A percentile compares a stretch with the other conserved stretches of the same genome.
phyloP scores from a whole-genome alignment of 2,329 filamentous ascomycete genomes.

The Aspergillus melleus region DNA sequence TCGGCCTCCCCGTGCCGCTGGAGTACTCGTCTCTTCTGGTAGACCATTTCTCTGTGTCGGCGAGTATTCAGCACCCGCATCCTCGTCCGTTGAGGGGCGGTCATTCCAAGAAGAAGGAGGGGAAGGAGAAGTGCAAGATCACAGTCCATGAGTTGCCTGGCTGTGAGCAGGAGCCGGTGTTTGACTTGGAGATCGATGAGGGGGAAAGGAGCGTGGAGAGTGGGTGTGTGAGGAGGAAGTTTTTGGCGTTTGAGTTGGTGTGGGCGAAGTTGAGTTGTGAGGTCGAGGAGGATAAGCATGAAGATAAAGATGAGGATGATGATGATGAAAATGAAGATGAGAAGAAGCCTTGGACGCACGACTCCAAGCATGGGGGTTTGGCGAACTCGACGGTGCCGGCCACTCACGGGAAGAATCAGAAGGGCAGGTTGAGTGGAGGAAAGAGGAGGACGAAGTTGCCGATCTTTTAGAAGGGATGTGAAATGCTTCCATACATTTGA shows the following conservation, averaged over 20 bases:
- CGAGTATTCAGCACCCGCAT: constrained; percentile 15
- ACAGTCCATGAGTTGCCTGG: constrained; percentile 34
- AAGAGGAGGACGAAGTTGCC: not conserved
- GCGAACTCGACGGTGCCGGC: not conserved
- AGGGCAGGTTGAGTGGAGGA: not conserved
- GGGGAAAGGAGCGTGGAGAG: constrained; percentile 17
- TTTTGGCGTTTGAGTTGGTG: constrained; percentile 28
- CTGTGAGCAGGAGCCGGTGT: constrained; percentile 30
- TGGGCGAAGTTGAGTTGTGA: constrained; percentile 34
- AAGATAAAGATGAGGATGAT: too few species aligned
- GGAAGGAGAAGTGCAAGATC: constrained; percentile 29
- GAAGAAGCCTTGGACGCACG: not conserved
- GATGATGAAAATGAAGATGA: constrained; percentile 2
- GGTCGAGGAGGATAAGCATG: not conserved
- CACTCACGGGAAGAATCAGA: not conserved
- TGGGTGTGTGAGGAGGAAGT: constrained; percentile 24
- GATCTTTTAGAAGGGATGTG: not conserved
- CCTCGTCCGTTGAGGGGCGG: not conserved
- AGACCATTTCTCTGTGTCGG: constrained; percentile 28
- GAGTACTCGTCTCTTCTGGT: constrained; percentile 23
- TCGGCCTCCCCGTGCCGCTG: constrained; percentile 27
- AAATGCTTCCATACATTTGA: too few species aligned
- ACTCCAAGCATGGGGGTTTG: not conserved
- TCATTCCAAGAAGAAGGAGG: not conserved
- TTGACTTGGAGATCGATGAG: constrained; percentile 20